phyloP scores from a whole-genome alignment of 148 eudicot species.

The Rhododendron griersonianum region DNA sequence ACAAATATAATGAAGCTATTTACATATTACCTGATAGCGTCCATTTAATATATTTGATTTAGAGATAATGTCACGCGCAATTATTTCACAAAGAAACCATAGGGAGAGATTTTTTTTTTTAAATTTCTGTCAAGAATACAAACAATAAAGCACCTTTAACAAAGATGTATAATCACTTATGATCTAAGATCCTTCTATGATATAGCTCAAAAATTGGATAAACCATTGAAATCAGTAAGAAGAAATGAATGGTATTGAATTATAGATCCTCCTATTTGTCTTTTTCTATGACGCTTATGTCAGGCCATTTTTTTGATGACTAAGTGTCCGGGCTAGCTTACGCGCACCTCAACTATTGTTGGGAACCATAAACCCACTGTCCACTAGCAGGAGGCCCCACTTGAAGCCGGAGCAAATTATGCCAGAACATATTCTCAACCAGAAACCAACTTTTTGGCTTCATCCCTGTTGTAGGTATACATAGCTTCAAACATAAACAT shows the following conservation, averaged over 20 bases:
- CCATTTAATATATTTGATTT: not conserved
- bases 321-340: too few relatives aligned
- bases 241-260: not conserved
- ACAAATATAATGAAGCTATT: not conserved
- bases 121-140: not conserved
- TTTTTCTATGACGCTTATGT: not conserved
- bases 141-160: not conserved
- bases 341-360: too few relatives aligned
- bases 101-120: too few relatives aligned
- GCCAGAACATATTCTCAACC: not conserved
- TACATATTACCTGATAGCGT: not conserved
- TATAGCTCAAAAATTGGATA: not conserved
- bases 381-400: too few relatives aligned
- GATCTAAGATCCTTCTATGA: not conserved
- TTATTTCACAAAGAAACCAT: not conserved
- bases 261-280: not conserved
- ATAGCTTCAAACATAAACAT: not conserved
- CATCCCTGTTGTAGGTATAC: not conserved
- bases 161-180: not conserved
- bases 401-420: too few relatives aligned
- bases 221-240: not conserved
- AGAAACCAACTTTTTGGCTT: not conserved
- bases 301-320: too few relatives aligned
- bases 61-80: not conserved
- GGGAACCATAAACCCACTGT: too few relatives aligned